Evolutionary conservation across 345 rosid genomes (phyloP).

Genomic region (Excoecaria agallocha): DNA sequence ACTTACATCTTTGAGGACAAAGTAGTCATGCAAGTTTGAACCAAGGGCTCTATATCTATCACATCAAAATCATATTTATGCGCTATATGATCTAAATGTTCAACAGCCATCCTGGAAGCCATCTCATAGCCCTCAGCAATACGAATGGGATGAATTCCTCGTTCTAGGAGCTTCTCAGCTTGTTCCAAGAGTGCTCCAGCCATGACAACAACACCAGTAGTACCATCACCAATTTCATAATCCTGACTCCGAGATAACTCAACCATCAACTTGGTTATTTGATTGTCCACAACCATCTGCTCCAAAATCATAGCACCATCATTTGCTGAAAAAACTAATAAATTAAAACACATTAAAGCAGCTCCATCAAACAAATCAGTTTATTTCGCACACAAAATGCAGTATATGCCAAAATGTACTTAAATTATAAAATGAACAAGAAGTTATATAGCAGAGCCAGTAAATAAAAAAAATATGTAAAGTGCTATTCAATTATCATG

Average conservation of each 20-base stretch:
- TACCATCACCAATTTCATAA: conserved; percentile 98
- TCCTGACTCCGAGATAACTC: conserved; percentile 93
- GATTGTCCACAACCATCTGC: conserved; percentile 99
- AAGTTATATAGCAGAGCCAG: neutral
- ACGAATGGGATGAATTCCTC: conserved; percentile 96
- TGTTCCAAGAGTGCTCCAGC: conserved; percentile 97
- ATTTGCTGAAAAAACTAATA: conserved; percentile 51
- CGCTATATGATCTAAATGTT: conserved; percentile 70
- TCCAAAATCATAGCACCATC: conserved; percentile 98
- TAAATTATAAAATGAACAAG: neutral
- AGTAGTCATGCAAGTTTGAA: conserved; percentile 95
- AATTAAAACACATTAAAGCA: neutral
- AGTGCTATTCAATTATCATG: no score
- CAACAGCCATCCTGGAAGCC: conserved; percentile 85
- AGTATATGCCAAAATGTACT: neutral
- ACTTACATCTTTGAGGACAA: conserved; percentile 83
- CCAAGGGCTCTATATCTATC: conserved; percentile 64
- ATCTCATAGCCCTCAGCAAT: conserved; percentile 92
- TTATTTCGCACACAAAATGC: neutral
- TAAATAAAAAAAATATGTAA: no score
- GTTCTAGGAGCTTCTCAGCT: conserved; percentile 82
- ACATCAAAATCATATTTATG: conserved; percentile 72
- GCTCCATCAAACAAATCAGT: neutral
- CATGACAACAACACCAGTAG: conserved; percentile 96
- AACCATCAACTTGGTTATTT: conserved; percentile 92